These are phyloP conservation scores for Ilex paraguariensis DNA, from an alignment of 305 asterid genomes.

Conservation along the genomic window DNA sequence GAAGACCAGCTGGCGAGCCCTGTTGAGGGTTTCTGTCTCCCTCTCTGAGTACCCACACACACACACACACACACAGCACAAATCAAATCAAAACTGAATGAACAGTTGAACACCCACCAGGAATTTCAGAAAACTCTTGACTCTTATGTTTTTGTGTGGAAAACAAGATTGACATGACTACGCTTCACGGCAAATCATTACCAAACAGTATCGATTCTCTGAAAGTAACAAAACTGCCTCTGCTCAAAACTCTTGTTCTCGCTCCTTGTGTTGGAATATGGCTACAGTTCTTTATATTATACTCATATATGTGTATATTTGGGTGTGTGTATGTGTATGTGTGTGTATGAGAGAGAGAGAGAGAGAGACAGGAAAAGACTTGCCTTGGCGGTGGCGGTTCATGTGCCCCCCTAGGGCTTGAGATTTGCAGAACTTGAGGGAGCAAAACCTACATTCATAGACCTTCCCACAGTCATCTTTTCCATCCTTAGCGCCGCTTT, in stretches of 20 bases:
- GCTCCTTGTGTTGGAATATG: no score
- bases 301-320: no score
- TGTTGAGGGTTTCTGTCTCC: conserved; percentile 5
- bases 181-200: no score
- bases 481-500: conserved; percentile 55
- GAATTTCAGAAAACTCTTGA: not conserved
- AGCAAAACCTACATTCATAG: conserved; percentile 96
- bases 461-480: conserved; percentile 57
- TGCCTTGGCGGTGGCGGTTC: conserved; percentile 99
- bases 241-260: no score
- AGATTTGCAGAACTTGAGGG: conserved; percentile 98
- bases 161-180: conserved; percentile 1
- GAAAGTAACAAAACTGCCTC: no score
- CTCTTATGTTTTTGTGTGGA: not conserved
- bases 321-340: no score
- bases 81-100: not conserved
- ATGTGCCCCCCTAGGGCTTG: conserved; percentile 99
- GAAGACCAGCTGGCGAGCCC: conserved; percentile 2
- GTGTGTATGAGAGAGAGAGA: conserved; percentile 1
- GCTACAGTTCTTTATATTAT: no score
- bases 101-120: not conserved
- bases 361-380: conserved; percentile 9
- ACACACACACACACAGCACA: not conserved
- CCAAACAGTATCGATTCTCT: no score
- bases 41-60: not conserved